Evolutionary conservation across 768 basidiomycete genomes (phyloP).

Genomic region (Daedaleopsis nitida): DNA sequence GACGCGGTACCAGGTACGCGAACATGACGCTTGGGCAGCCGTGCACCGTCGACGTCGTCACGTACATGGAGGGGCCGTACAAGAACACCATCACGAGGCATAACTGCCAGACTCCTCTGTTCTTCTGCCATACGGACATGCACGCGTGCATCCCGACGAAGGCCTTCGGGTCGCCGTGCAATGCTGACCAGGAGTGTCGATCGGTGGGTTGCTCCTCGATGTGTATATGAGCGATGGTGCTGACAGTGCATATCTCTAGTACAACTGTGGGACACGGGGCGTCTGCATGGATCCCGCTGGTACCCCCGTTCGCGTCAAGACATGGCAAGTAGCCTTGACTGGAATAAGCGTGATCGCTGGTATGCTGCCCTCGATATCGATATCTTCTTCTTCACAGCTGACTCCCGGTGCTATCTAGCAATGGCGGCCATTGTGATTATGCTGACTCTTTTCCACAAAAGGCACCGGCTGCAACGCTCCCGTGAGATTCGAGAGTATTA

Average conservation of each 20-base stretch:
- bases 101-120: slow-evolving; percentile 55
- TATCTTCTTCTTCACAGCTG: neutral
- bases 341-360: slow-evolving; percentile 40
- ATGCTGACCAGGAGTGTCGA: slow-evolving; percentile 55
- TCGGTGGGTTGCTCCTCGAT: slow-evolving; percentile 33
- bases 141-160: slow-evolving; percentile 49
- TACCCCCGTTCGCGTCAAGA: slow-evolving; percentile 39
- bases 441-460: slow-evolving; percentile 44
- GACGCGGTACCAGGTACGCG: slow-evolving; percentile 47
- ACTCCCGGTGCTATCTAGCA: slow-evolving; percentile 26
- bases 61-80: slow-evolving; percentile 49
- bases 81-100: slow-evolving; percentile 55
- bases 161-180: slow-evolving; percentile 44
- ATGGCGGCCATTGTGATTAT: slow-evolving; percentile 39
- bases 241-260: slow-evolving; percentile 13
- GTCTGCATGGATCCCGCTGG: slow-evolving; percentile 39
- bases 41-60: slow-evolving; percentile 56
- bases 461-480: slow-evolving; percentile 40
- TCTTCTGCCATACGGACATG: slow-evolving; percentile 54
- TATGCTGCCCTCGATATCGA: slow-evolving; percentile 24
- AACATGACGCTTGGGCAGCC: slow-evolving; percentile 53
- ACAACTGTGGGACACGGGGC: slow-evolving; percentile 33
- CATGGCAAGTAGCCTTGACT: slow-evolving; percentile 48
- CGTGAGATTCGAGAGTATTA: slow-evolving; percentile 51
- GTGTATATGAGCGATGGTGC: neutral